A percentile compares a stretch with the other conserved stretches of the same genome.
These are phyloP conservation scores for Apiotrichum porosum DNA, from an alignment of 1,284 basidiomycete species.

Conservation along the genomic window DNA sequence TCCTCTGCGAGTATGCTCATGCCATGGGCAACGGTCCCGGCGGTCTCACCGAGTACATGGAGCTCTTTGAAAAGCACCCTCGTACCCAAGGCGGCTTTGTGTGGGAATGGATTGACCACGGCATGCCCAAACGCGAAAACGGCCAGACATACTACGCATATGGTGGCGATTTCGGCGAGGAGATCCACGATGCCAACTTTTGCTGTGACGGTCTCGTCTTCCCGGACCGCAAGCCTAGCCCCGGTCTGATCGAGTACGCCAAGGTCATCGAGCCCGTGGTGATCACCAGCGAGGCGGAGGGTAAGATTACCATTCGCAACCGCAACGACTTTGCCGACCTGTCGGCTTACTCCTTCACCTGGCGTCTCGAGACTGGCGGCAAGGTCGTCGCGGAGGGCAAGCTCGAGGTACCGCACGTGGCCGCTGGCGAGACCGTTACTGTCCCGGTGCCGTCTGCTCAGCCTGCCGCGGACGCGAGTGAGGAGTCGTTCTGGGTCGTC, in stretches of 20 bases:
- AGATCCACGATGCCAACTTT: constrained; percentile 24
- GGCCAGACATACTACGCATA: constrained; percentile 20
- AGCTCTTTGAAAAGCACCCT: constrained; percentile 24
- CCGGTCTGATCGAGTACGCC: constrained; percentile 17
- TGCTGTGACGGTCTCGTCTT: constrained; percentile 25
- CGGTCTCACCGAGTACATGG: constrained; percentile 21
- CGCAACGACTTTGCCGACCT: constrained; percentile 8
- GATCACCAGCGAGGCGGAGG: background rate
- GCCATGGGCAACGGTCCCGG: constrained; percentile 32
- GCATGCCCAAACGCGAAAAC: constrained; percentile 9
- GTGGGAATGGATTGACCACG: constrained; percentile 33
- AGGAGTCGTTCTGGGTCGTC: constrained; percentile 4
- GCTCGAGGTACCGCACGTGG: background rate
- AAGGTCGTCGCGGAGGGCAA: background rate
- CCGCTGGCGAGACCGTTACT: background rate
- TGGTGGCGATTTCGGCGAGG: constrained; percentile 30
- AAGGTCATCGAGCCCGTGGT: constrained; percentile 19
- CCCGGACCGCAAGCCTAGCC: constrained; percentile 22
- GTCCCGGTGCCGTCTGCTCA: background rate
- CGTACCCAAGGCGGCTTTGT: constrained; percentile 23
- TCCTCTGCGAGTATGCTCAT: constrained; percentile 25
- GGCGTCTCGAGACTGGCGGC: constrained; percentile 15
- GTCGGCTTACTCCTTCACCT: constrained; percentile 9
- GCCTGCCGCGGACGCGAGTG: background rate
- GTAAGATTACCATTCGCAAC: constrained; percentile 9